Evolutionary conservation across 2,329 filamentous ascomycete species (phyloP).

Genomic region (Cryphonectria nitschkei): DNA sequence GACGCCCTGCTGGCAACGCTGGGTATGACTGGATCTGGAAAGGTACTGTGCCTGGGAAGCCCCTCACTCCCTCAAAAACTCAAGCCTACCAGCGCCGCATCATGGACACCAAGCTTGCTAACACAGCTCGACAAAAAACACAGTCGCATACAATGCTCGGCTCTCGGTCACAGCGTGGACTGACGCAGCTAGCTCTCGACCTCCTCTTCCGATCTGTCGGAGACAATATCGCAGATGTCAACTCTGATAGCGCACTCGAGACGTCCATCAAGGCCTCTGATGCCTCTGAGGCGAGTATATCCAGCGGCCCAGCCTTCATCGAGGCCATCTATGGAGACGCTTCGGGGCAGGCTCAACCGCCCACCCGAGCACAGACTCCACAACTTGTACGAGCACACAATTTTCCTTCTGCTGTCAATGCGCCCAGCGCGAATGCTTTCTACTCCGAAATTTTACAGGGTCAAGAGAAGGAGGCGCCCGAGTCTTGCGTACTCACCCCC

Average conservation of each 20-base stretch:
- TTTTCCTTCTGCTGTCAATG: slow-evolving; percentile 30
- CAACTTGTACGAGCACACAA: slow-evolving; percentile 63
- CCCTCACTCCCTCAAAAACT: neutral
- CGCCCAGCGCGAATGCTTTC: neutral
- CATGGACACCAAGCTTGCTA: neutral
- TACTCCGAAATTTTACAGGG: slow-evolving; percentile 2
- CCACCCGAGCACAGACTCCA: slow-evolving; percentile 70
- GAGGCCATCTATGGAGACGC: slow-evolving; percentile 76
- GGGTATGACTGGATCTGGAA: slow-evolving; percentile 93
- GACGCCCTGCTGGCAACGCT: slow-evolving; percentile 90
- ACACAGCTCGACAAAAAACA: neutral
- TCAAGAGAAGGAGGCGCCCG: slow-evolving; percentile 6
- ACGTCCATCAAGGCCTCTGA: slow-evolving; percentile 78
- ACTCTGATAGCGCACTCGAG: slow-evolving; percentile 63
- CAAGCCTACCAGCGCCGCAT: neutral
- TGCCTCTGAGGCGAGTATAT: slow-evolving; percentile 77
- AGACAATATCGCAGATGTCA: slow-evolving; percentile 68
- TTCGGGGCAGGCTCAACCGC: slow-evolving; percentile 57
- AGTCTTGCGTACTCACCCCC: slow-evolving; percentile 37
- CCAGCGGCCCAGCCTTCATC: slow-evolving; percentile 74
- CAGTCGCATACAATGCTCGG: slow-evolving; percentile 96
- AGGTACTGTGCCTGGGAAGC: slow-evolving; percentile 58
- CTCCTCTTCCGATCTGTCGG: slow-evolving; percentile 84
- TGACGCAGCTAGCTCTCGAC: slow-evolving; percentile 91
- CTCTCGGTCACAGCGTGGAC: slow-evolving; percentile 80